These are phyloP conservation scores for Cladosporium austrohemisphaericum DNA, from an alignment of 2,329 filamentous ascomycete genomes.

Conservation along the genomic window DNA sequence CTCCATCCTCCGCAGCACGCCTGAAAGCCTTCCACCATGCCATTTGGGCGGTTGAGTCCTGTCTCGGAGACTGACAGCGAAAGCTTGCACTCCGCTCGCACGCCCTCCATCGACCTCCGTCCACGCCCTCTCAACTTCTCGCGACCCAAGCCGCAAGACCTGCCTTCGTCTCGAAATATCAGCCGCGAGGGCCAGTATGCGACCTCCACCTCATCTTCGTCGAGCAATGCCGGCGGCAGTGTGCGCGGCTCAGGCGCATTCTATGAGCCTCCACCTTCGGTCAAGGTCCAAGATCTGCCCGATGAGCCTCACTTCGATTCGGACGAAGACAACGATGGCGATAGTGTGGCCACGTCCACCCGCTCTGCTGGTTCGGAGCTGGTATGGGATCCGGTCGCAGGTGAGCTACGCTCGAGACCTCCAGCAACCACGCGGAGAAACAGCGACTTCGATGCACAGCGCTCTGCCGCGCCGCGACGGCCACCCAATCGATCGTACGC, in stretches of 20 bases:
- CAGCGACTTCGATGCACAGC: conserved; percentile 14
- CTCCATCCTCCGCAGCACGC: background rate
- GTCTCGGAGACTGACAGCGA: conserved; percentile 13
- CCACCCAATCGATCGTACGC: background rate
- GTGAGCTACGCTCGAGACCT: conserved; percentile 16
- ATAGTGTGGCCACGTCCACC: background rate
- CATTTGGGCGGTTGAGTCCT: conserved; percentile 15
- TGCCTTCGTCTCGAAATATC: conserved; percentile 2
- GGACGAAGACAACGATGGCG: conserved; percentile 1
- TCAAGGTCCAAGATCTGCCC: background rate
- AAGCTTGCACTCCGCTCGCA: conserved; percentile 2
- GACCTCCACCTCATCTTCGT: conserved; percentile 9
- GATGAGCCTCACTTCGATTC: conserved; percentile 11
- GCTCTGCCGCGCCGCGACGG: conserved; percentile 5
- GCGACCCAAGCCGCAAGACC: conserved; percentile 19
- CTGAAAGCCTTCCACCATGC: conserved; percentile 1
- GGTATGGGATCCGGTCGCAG: conserved; percentile 20
- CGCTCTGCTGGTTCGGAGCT: conserved; percentile 19
- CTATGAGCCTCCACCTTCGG: background rate
- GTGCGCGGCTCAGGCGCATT: conserved; percentile 1
- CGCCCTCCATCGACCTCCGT: conserved; percentile 16
- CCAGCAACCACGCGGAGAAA: background rate
- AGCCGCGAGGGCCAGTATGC: conserved; percentile 5
- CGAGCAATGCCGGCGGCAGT: conserved; percentile 5
- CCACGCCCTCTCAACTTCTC: conserved; percentile 27